Evolutionary conservation across 495 filamentous ascomycete genomes (phyloP).

Genomic region (Daldinia caldariorum): DNA sequence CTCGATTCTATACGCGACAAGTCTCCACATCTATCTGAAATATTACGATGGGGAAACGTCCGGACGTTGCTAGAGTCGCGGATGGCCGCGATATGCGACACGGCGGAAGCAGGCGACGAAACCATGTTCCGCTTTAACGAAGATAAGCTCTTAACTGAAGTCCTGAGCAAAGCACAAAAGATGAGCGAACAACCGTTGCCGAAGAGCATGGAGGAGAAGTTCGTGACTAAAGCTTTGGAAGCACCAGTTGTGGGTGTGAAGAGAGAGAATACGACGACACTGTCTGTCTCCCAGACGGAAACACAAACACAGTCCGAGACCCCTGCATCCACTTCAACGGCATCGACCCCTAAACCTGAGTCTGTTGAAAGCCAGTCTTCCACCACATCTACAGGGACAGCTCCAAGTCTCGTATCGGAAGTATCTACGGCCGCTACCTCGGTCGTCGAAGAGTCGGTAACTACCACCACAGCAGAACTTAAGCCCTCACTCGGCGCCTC

Average conservation of each 20-base stretch:
- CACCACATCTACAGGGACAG: slow-evolving; percentile 48
- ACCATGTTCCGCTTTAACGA: slow-evolving; percentile 80
- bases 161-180: slow-evolving; percentile 75
- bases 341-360: slow-evolving; percentile 43
- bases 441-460: slow-evolving; percentile 36
- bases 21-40: slow-evolving; percentile 64
- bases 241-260: slow-evolving; percentile 74
- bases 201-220: slow-evolving; percentile 83
- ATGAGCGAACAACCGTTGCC: slow-evolving; percentile 76
- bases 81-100: slow-evolving; percentile 77
- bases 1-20: slow-evolving; percentile 70
- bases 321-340: slow-evolving; percentile 48
- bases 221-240: slow-evolving; percentile 78
- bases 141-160: slow-evolving; percentile 70
- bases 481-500: slow-evolving; percentile 60
- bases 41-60: slow-evolving; percentile 60
- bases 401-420: slow-evolving; percentile 53
- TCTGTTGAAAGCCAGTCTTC: slow-evolving; percentile 54
- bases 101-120: slow-evolving; percentile 82
- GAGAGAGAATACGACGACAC: slow-evolving; percentile 53
- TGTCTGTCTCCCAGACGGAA: slow-evolving; percentile 43
- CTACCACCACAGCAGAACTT: slow-evolving; percentile 43
- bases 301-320: slow-evolving; percentile 37
- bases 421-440: slow-evolving; percentile 58
- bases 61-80: slow-evolving; percentile 50